A percentile compares a stretch with the other conserved stretches of the same genome.
These are phyloP conservation scores for Globisporangium spinosum DNA, from an alignment of 352 stramenopile species.

Conservation along the genomic window DNA sequence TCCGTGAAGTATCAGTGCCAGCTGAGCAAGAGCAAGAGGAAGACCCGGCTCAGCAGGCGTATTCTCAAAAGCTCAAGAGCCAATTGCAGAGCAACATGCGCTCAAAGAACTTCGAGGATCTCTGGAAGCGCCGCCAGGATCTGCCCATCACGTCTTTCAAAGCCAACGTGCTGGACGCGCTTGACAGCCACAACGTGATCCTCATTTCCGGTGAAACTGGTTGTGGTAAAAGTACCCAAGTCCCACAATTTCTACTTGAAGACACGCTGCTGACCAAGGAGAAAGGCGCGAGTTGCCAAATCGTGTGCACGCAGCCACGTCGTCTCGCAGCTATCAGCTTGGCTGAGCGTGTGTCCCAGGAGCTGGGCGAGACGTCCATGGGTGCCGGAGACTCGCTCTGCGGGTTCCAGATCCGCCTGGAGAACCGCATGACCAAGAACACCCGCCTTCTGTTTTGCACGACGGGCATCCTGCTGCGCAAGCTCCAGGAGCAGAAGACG, in stretches of 20 bases:
- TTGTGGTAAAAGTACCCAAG: constrained; percentile 95
- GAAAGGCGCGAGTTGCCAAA: constrained; percentile 80
- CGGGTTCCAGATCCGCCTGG: constrained; percentile 93
- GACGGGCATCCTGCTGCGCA: constrained; percentile 92
- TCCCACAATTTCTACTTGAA: constrained; percentile 96
- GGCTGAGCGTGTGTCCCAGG: constrained; percentile 90
- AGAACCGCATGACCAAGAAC: constrained; percentile 77
- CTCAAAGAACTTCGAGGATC: constrained; percentile 33
- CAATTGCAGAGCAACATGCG: constrained; percentile 35
- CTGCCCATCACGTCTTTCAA: constrained; percentile 84
- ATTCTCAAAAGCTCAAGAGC: constrained; percentile 36
- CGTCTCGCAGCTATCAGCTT: constrained; percentile 95
- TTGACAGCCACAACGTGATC: constrained; percentile 87
- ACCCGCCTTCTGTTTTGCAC: constrained; percentile 95
- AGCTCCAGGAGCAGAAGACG: constrained; percentile 81
- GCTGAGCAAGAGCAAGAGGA: constrained; percentile 24
- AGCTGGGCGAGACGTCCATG: constrained; percentile 84
- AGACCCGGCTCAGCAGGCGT: constrained; percentile 18
- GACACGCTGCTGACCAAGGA: constrained; percentile 65
- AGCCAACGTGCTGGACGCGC: constrained; percentile 69
- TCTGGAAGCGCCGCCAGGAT: constrained; percentile 40
- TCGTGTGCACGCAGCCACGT: constrained; percentile 96
- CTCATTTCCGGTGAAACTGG: constrained; percentile 95
- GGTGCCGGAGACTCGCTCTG: constrained; percentile 56
- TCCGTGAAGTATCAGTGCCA: neutral